phyloP scores from a whole-genome alignment of 2,329 filamentous ascomycete genomes.

The Blastomyces percursus region DNA sequence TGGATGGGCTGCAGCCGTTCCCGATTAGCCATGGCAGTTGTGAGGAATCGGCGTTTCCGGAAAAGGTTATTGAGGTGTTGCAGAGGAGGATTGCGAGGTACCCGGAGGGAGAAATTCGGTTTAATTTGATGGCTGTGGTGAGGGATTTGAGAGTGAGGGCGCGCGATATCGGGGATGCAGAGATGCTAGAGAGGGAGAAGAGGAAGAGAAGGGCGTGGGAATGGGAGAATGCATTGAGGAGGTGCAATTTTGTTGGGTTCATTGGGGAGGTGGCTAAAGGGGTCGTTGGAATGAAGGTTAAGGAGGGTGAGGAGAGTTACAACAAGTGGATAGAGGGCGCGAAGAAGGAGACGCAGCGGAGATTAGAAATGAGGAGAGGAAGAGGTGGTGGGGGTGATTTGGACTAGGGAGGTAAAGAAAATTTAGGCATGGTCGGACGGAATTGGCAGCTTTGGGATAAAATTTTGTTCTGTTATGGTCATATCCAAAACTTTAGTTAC shows the following conservation, averaged over 20 bases:
- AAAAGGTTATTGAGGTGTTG: constrained; percentile 75
- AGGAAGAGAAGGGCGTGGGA: constrained; percentile 76
- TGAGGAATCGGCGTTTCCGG: constrained; percentile 58
- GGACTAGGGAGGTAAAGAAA: not conserved
- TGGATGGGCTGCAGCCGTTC: constrained; percentile 86
- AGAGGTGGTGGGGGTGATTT: constrained; percentile 8
- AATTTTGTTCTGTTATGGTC: not conserved
- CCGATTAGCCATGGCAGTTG: constrained; percentile 82
- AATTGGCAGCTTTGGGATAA: not conserved
- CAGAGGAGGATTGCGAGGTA: constrained; percentile 76
- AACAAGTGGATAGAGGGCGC: constrained; percentile 71
- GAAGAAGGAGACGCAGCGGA: constrained; percentile 34
- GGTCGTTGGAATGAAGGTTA: constrained; percentile 64
- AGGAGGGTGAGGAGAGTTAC: constrained; percentile 54
- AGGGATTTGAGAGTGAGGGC: constrained; percentile 69
- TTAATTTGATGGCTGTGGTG: constrained; percentile 91
- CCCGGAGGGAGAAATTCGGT: constrained; percentile 76
- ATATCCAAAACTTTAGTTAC: not conserved
- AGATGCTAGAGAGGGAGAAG: constrained; percentile 68
- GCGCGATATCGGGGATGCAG: constrained; percentile 68
- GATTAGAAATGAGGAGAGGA: constrained; percentile 25
- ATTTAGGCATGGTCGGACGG: not conserved
- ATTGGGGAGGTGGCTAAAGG: constrained; percentile 81
- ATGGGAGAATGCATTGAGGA: constrained; percentile 85
- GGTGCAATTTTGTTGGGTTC: constrained; percentile 95